Evolutionary conservation across 129 eudicot species (phyloP), one percentile per base, ranked within the genome.

Genomic region (Smallanthus sonchifolius): DNA sequence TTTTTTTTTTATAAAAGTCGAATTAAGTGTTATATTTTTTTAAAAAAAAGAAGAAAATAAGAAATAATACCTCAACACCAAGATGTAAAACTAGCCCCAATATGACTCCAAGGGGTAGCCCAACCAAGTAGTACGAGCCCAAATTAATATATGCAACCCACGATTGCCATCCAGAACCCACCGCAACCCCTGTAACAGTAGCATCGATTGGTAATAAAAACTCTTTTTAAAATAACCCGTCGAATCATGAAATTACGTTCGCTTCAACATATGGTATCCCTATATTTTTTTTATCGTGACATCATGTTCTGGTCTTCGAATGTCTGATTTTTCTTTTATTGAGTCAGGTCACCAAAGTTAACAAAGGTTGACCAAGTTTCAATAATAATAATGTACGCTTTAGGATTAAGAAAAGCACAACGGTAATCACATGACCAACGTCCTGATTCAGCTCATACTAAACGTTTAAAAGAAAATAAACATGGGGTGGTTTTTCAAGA

Each of bases 161-260:
- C n/a, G 89, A 83, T 72, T 93, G 98, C 96, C 98, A 90, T 52
- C 96, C 98, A 0, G 95, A 87, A 15, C 98, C 98, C 30, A 92
- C 92, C 4, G 96, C 96, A 4, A 92, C 98, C 40, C 98, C 96
- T 92, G 73, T 19, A 49, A 70, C 34, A 64, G 10, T 45, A 19
- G n/a, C 1, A 39, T 3, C 19, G n/a, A 19, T 5, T 1, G 34
- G 0, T 28, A 2, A 40, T 7, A n/a, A 45, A 45, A 45, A 45
- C n/a, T 0, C 3, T 3, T 11, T 45, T 45, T 0, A 24, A 24
- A 24, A 24, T 24, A 24, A 24, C 30, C n/a, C n/a, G n/a, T n/a
- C n/a, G n/a, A n/a, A n/a, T n/a, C n/a, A n/a, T n/a, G 30, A 24
- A 24, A 1, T 13, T 45, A 45, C n/a, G 3, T 45, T 45, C 51